Evolutionary conservation across 2,329 filamentous ascomycete species (phyloP).

Genomic region (Keithomyces neogunnii): DNA sequence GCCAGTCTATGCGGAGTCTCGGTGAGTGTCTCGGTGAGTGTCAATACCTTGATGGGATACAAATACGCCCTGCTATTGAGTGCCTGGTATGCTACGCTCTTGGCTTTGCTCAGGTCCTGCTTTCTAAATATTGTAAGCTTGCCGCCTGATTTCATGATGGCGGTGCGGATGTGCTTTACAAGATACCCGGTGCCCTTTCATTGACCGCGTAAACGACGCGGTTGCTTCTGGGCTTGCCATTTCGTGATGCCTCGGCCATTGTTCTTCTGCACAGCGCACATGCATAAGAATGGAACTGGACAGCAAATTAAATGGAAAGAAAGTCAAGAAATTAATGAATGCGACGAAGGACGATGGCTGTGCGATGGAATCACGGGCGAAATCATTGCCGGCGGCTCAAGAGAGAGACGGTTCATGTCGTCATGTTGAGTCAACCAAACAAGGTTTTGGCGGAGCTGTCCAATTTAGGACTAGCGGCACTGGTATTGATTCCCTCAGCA

Average conservation of each 20-base stretch:
- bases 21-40: neutral
- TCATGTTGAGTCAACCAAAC: neutral
- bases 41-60: conserved; percentile 65
- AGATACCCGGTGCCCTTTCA: conserved; percentile 40
- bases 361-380: neutral
- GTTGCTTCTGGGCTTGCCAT: conserved; percentile 15
- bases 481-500: too few relatives aligned
- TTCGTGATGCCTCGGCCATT: conserved; percentile 10
- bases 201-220: conserved; percentile 31
- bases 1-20: neutral
- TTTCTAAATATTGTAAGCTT: conserved; percentile 29
- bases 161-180: conserved; percentile 24
- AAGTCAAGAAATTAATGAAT: neutral
- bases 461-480: conserved; percentile 2
- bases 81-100: conserved; percentile 56
- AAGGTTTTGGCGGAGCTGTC: neutral
- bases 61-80: conserved; percentile 71
- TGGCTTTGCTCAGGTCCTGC: conserved; percentile 65
- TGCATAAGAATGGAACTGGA: neutral
- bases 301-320: neutral
- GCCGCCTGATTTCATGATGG: neutral
- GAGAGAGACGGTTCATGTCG: neutral
- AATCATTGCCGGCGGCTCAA: neutral
- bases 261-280: neutral
- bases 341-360: neutral